Evolutionary conservation across 805 yeast species (phyloP), one percentile per base, ranked within the genome.

Genomic region (Yamadazyma takamatsuzukensis): DNA sequence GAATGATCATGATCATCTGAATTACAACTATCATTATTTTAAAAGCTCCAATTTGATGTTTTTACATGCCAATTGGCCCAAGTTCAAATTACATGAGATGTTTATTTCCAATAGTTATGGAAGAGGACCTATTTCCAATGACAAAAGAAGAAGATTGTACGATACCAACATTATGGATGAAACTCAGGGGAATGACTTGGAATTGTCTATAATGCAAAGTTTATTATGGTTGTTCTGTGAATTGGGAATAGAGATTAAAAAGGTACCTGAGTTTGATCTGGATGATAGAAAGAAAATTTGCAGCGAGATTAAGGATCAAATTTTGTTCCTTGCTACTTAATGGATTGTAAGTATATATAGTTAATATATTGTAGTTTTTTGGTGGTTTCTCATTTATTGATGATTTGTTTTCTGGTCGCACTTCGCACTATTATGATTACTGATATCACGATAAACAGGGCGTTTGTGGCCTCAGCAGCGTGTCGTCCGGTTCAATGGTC

Each of bases 41-140:
- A 47, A 45, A 37, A 44, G 54, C 8, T 51, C 55, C 10, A 43
- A 44, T 14, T 41, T 60, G 25, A 45, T 54, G 46, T 58, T 61
- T 36, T 39, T 61, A 31, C 67, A 61, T 41, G 66, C 66, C 31
- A 61, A 61, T 41, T 60, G 66, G 66, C 66, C 65, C 15, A 60
- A 60, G 32, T 53, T 31, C 26, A 41, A 48, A 19, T 26, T 59
- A 4, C 34, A 33, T 6, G 56, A 56, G 25, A 42, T 60, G 48
- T 58, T 57, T 33, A 27, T 51, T 12, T 14, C 19, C 2, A 57
- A 56, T 37, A 40, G 49, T 4, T 21, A 33, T 26, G 60, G 59
- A 18, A 43, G 66, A 31, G 64, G 61, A 5, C 56, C 57, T 9
- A 43, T 34, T n/a, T 37, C 29, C 12, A 42, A 41, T 6, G 49